Conservation (phyloP, 2,329 filamentous ascomycete species). For the Botryotinia narcissicola region DNA sequence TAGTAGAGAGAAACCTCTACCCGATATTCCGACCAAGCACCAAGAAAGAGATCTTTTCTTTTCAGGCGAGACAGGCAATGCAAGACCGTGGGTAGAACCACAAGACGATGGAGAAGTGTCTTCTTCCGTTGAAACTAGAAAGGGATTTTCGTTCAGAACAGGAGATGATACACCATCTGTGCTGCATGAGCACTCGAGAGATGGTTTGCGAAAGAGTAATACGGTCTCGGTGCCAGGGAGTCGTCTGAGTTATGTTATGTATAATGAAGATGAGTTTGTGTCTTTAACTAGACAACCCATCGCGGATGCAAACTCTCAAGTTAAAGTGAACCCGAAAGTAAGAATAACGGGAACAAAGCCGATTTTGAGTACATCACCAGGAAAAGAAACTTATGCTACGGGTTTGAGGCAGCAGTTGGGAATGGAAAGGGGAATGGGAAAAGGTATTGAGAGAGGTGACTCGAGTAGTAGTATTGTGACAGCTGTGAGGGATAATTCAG, state of each 20-base stretch:
- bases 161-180: conserved; percentile 29
- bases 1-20: conserved; percentile 26
- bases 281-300: background rate
- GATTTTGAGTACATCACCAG: background rate
- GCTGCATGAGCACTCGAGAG: background rate
- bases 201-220: background rate
- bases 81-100: conserved; percentile 1
- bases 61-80: background rate
- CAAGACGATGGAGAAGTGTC: background rate
- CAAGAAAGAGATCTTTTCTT: background rate
- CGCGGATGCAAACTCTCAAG: background rate
- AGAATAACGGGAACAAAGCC: background rate
- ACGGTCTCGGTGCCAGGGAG: background rate
- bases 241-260: conserved; percentile 13
- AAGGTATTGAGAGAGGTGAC: conserved; percentile 24
- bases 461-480: conserved; percentile 34
- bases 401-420: conserved; percentile 1
- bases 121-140: background rate
- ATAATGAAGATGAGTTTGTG: conserved; percentile 12
- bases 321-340: background rate
- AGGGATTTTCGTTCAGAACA: conserved; percentile 32
- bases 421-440: background rate
- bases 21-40: conserved; percentile 16
- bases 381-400: background rate
- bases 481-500: conserved; percentile 31